Conservation (phyloP, 257 asterid genomes). For the Galeopsis tetrahit region DNA sequence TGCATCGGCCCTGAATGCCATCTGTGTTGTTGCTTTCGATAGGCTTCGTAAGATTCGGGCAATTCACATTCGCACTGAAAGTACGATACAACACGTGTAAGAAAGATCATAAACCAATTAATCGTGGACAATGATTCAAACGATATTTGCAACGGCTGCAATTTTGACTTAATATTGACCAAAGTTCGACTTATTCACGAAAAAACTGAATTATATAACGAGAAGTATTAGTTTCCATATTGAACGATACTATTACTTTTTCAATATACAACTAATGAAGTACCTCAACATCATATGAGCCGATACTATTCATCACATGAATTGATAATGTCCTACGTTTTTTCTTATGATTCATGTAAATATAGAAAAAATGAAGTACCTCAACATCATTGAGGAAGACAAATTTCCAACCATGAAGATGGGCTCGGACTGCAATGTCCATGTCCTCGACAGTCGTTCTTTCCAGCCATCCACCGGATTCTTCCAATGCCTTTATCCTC, state of each 20-base stretch:
- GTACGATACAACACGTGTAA: neutral
- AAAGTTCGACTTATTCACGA: no score
- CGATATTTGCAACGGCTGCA: no score
- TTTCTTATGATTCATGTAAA: no score
- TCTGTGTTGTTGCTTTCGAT: conserved; percentile 90
- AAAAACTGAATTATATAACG: no score
- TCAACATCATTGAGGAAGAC: conserved; percentile 87
- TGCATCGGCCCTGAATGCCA: conserved; percentile 99
- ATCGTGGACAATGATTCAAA: neutral
- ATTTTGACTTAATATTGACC: no score
- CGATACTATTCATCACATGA: no score
- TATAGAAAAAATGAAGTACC: conserved; percentile 44
- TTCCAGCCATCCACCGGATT: conserved; percentile 97
- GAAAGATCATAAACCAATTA: conserved; percentile 24
- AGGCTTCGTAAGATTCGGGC: conserved; percentile 96
- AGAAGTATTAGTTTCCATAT: no score
- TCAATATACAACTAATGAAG: no score
- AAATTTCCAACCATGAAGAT: conserved; percentile 97
- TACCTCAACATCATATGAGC: no score
- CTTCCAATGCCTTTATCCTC: conserved; percentile 95
- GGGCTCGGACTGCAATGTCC: conserved; percentile 99
- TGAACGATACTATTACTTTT: no score
- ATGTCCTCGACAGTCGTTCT: conserved; percentile 96
- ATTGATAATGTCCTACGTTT: no score
- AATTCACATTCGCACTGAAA: conserved; percentile 89